These are phyloP conservation scores for Arctium lappa DNA, from an alignment of 129 eudicot species.

Conservation along the genomic window DNA sequence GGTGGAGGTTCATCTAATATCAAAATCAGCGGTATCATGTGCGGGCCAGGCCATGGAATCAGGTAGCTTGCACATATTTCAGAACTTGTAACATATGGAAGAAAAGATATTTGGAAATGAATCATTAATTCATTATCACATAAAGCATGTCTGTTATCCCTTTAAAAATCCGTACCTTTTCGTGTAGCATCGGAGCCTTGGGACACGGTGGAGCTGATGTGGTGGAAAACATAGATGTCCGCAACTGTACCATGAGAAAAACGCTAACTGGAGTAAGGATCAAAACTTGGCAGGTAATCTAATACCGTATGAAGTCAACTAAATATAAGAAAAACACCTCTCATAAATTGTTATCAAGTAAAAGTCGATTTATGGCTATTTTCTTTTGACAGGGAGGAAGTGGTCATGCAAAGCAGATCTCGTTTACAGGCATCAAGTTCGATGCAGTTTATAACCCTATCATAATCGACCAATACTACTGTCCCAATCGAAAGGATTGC, in stretches of 20 bases:
- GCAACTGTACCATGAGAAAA: conserved; percentile 52
- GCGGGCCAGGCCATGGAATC: conserved; percentile 85
- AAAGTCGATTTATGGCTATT: neutral
- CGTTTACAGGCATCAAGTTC: conserved; percentile 51
- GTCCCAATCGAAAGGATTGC: conserved; percentile 47
- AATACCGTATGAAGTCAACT: neutral
- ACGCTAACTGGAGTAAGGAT: conserved; percentile 65
- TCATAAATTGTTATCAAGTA: neutral
- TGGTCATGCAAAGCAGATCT: conserved; percentile 65
- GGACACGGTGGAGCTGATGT: conserved; percentile 51
- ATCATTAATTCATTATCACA: neutral
- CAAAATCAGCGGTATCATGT: conserved; percentile 44
- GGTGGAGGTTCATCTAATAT: conserved; percentile 59
- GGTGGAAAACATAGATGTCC: conserved; percentile 60
- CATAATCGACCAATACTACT: conserved; percentile 67
- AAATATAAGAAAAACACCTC: neutral
- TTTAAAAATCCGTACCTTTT: neutral
- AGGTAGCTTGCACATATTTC: conserved; percentile 35
- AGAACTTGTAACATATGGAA: neutral
- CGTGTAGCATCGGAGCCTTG: conserved; percentile 62
- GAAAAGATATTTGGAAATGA: neutral
- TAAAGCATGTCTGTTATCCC: neutral
- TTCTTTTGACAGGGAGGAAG: conserved; percentile 46
- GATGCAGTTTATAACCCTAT: conserved; percentile 56
- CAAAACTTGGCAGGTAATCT: conserved; percentile 58